Evolutionary conservation across 306 rosid genomes (phyloP).

Genomic region (Herpetospermum pedunculosum): DNA sequence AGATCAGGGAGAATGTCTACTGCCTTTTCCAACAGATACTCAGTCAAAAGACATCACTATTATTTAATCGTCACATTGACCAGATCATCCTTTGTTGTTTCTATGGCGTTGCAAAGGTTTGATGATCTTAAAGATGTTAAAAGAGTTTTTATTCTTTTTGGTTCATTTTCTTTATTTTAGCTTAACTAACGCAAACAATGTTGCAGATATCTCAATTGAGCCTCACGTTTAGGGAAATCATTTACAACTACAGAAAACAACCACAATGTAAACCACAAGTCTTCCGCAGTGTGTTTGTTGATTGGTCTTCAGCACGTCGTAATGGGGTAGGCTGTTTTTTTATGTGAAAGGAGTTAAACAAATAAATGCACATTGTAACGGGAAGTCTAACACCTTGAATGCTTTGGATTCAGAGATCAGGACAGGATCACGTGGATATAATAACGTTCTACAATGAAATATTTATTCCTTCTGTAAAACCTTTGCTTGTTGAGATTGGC

Average conservation of each 20-base stretch:
- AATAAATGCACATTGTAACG: neutral
- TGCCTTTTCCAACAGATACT: slow-evolving; percentile 84
- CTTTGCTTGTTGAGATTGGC: slow-evolving; percentile 83
- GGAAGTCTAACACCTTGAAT: slow-evolving; percentile 20
- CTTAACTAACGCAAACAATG: slow-evolving; percentile 18
- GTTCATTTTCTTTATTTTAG: slow-evolving; percentile 8
- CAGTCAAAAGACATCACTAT: slow-evolving; percentile 61
- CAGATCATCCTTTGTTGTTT: slow-evolving; percentile 93
- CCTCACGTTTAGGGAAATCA: slow-evolving; percentile 81
- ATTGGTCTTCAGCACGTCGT: slow-evolving; percentile 61
- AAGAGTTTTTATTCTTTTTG: slow-evolving; percentile 1
- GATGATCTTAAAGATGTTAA: slow-evolving; percentile 11
- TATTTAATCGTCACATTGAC: slow-evolving; percentile 90
- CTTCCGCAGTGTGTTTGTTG: slow-evolving; percentile 85
- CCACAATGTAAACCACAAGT: slow-evolving; percentile 88
- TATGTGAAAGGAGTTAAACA: neutral
- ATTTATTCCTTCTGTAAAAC: slow-evolving; percentile 79
- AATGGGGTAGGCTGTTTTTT: slow-evolving; percentile 45
- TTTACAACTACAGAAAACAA: slow-evolving; percentile 84
- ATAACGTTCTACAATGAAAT: slow-evolving; percentile 80
- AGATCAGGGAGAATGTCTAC: slow-evolving; percentile 84
- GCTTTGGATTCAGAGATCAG: slow-evolving; percentile 48
- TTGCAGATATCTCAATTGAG: slow-evolving; percentile 85
- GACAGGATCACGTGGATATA: slow-evolving; percentile 82
- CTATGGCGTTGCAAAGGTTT: slow-evolving; percentile 92